These are phyloP conservation scores for Coccomyxa sp. DNA, from an alignment of 139 green algal genomes.

Conservation along the genomic window DNA sequence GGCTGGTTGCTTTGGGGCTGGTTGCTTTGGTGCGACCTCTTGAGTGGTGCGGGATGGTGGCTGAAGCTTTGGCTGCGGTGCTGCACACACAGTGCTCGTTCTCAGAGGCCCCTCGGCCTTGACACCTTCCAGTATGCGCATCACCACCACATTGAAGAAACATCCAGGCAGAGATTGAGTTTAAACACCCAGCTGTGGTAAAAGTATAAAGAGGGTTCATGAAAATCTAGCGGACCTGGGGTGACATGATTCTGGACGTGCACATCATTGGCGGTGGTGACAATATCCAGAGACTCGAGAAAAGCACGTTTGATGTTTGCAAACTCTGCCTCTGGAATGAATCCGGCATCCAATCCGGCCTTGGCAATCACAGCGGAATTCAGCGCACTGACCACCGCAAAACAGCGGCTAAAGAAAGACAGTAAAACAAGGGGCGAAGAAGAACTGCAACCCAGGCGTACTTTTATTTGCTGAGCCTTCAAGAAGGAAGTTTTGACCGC, in stretches of 20 bases:
- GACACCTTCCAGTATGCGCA: neutral
- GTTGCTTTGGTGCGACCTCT: neutral
- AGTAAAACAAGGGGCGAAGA: no score
- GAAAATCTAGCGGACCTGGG: neutral
- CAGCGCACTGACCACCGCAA: no score
- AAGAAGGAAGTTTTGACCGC: constrained; percentile 77
- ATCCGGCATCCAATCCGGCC: constrained; percentile 42
- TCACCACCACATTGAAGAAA: neutral
- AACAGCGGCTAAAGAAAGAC: no score
- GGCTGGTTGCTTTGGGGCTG: neutral
- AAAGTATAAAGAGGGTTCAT: neutral
- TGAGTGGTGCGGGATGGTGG: neutral
- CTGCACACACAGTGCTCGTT: neutral
- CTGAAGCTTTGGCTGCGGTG: neutral
- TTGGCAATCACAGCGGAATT: no score
- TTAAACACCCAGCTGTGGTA: neutral
- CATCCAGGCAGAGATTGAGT: neutral
- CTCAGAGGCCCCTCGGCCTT: neutral
- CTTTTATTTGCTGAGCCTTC: constrained; percentile 77
- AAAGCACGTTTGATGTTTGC: constrained; percentile 59
- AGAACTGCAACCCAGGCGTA: constrained; percentile 32
- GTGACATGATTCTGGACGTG: neutral
- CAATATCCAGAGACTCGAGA: constrained; percentile 46
- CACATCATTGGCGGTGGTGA: neutral
- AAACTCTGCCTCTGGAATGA: constrained; percentile 72